A percentile compares a stretch with the other conserved stretches of the same genome.
phyloP scores from a whole-genome alignment of 768 basidiomycete genomes.

The Tremella fuciformis region DNA sequence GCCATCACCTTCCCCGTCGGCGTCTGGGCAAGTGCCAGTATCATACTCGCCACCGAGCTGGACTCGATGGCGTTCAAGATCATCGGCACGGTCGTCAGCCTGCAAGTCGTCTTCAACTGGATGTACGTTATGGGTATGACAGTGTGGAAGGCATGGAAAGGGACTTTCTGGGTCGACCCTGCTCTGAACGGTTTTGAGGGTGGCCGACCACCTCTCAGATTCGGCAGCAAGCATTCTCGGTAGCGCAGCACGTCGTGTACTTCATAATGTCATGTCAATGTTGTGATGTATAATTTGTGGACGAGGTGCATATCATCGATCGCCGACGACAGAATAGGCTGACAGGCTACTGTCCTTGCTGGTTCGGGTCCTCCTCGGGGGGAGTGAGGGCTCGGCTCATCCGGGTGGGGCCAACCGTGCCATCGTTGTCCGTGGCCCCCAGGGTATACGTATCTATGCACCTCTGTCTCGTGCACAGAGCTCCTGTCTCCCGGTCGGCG shows the following conservation, averaged over 20 bases:
- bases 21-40: conserved; percentile 39
- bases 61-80: conserved; percentile 44
- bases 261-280: too few species aligned
- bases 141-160: conserved; percentile 28
- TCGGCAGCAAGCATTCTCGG: neutral
- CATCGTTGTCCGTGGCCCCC: too few species aligned
- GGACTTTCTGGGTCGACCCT: conserved; percentile 39
- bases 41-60: conserved; percentile 40
- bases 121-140: conserved; percentile 38
- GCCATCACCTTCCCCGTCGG: conserved; percentile 51
- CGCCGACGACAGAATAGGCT: too few species aligned
- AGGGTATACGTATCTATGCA: too few species aligned
- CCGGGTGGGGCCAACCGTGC: too few species aligned
- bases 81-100: conserved; percentile 39
- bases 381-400: too few species aligned
- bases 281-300: too few species aligned
- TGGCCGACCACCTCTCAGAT: neutral
- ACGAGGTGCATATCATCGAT: too few species aligned
- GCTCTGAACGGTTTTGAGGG: conserved; percentile 7
- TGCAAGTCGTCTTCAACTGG: conserved; percentile 43
- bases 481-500: too few species aligned
- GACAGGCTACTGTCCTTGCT: too few species aligned
- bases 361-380: too few species aligned
- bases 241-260: neutral
- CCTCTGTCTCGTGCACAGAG: too few species aligned